Percentiles rank a stretch among this genome's conserved stretches.
phyloP scores from a whole-genome alignment of 768 basidiomycete species.

The Floccularia luteovirens region DNA sequence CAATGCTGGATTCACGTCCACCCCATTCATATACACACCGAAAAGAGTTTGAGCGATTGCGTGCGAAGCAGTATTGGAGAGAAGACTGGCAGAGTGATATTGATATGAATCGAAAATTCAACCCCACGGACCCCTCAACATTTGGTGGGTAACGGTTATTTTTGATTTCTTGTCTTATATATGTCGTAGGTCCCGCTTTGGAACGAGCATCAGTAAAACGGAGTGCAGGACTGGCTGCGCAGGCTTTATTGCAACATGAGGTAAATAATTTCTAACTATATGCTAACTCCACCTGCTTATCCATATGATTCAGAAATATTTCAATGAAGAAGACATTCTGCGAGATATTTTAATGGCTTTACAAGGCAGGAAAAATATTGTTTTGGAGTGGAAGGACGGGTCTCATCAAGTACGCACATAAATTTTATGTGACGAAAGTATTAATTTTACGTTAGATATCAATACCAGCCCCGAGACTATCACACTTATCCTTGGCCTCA shows the following conservation, averaged over 20 bases:
- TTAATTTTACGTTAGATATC: slow-evolving; percentile 28
- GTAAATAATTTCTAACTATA: slow-evolving; percentile 15
- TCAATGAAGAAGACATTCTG: slow-evolving; percentile 69
- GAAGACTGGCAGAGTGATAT: slow-evolving; percentile 51
- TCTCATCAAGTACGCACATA: slow-evolving; percentile 20
- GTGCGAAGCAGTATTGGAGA: slow-evolving; percentile 68
- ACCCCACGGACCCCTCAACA: slow-evolving; percentile 66
- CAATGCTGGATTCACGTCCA: slow-evolving; percentile 8
- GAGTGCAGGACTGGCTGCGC: slow-evolving; percentile 25
- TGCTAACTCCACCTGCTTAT: neutral
- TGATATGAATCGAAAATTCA: slow-evolving; percentile 35
- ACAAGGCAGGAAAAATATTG: slow-evolving; percentile 61
- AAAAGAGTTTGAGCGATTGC: slow-evolving; percentile 55
- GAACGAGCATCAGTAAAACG: slow-evolving; percentile 20
- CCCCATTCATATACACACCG: slow-evolving; percentile 36
- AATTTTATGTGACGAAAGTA: neutral
- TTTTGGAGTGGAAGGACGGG: slow-evolving; percentile 33
- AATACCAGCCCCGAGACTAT: slow-evolving; percentile 46
- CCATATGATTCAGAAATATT: slow-evolving; percentile 51
- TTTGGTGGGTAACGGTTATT: slow-evolving; percentile 36
- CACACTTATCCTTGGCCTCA: slow-evolving; percentile 60
- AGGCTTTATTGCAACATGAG: slow-evolving; percentile 34
- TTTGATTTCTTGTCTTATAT: neutral
- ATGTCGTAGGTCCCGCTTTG: slow-evolving; percentile 39
- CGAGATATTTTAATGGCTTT: slow-evolving; percentile 71